phyloP scores from a whole-genome alignment of 148 eudicot genomes.

The Diospyros kaki region DNA sequence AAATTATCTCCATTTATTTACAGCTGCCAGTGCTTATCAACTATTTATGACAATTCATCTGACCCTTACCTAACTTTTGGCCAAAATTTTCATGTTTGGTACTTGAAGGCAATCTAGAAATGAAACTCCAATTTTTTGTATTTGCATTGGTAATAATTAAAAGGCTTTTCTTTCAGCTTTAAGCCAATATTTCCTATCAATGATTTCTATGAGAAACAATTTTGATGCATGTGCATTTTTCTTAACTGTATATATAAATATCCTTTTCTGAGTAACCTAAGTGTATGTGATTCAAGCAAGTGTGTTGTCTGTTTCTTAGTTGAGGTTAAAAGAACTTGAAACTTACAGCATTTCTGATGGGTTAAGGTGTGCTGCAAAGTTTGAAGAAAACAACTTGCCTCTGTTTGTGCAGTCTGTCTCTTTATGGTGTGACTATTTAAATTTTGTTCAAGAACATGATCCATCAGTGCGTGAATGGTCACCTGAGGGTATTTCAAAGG shows the following conservation, averaged over 20 bases:
- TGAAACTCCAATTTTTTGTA: neutral
- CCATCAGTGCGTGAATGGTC: constrained; percentile 62
- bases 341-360: neutral
- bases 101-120: neutral
- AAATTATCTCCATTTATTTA: neutral
- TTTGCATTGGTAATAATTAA: neutral
- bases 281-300: no score
- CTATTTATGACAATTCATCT: neutral
- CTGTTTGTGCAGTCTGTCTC: constrained; percentile 65
- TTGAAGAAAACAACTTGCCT: constrained; percentile 3
- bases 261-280: no score
- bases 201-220: neutral
- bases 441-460: constrained; percentile 71
- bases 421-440: constrained; percentile 83
- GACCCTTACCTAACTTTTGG: neutral
- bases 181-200: neutral
- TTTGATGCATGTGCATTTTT: neutral
- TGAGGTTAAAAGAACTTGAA: constrained; percentile 6
- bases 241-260: neutral
- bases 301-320: no score
- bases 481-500: constrained; percentile 59
- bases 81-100: neutral
- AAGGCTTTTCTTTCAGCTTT: neutral
- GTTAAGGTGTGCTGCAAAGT: neutral
- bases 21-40: neutral